Base-by-base conservation (phyloP, 805 yeast species). In the Geotrichum ghanense region DNA sequence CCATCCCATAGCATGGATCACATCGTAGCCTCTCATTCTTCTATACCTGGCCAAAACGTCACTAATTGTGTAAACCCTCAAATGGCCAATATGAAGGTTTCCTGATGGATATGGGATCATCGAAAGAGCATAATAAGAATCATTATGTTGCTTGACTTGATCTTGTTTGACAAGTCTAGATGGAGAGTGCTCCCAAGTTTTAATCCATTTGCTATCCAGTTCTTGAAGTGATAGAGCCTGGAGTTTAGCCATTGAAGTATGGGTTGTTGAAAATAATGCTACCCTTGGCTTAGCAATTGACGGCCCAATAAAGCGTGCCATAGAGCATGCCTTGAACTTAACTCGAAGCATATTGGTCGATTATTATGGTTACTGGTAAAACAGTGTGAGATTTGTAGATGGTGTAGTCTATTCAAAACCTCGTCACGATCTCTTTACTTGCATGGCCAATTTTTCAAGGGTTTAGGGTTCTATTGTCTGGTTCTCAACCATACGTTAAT, bases 91-190 rank as follows among this genome's bases (percentile, higher is more conserved):
- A 59, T 92, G 98, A 3, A 92, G 71, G 49, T 73, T 72, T 1
- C 98, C 98, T 0, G 96, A 87, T 1, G 98, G 98, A 56, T 92
- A 92, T 1, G 98, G 98, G 59, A 92, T 90, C 95, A 84, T 85
- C 0, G 95, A 73, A 25, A 92, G 68, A 22, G 83, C 75, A 62
- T 81, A 90, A 59, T 75, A 78, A 31, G 37, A 31, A n/a, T 31
- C 37, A n/a, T 31, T 31, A 31, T 12, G 27, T 31, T 31, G 10
- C 12, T 31, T 31, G 10, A 24, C 27, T 31, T 31, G 22, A 22
- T 44, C 37, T 7, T 39, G 37, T 24, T 50, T 42, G 4, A 44
- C 48, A 39, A 47, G 24, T 21, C 49, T 35, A 5, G 55, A 49
- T 5, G 53, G 55, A 24, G 34, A 17, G 35, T 42, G 23, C 22